A percentile compares a stretch with the other conserved stretches of the same genome.
Evolutionary conservation across 345 rosid species (phyloP).

Genomic region (Geranium rotundifolium): DNA sequence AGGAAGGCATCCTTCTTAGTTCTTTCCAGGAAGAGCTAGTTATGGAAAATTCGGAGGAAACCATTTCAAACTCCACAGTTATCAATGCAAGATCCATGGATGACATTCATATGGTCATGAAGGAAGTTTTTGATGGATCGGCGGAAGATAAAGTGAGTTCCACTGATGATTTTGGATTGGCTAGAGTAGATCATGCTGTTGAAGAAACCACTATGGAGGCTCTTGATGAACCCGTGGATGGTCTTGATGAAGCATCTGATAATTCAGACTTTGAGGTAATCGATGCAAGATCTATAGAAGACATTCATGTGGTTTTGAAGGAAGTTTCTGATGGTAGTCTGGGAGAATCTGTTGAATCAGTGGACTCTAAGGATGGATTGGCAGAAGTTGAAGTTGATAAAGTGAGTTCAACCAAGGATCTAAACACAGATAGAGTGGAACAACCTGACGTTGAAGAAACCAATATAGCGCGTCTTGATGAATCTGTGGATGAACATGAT

Average conservation of each 20-base stretch:
- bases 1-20: constrained; percentile 45
- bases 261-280: constrained; percentile 21
- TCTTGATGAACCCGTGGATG: too few relatives aligned
- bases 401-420: too few relatives aligned
- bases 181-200: too few relatives aligned
- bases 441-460: too few relatives aligned
- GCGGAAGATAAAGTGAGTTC: too few relatives aligned
- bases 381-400: too few relatives aligned
- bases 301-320: constrained; percentile 20
- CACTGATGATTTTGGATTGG: too few relatives aligned
- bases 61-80: constrained; percentile 18
- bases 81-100: constrained; percentile 38
- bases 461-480: too few relatives aligned
- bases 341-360: constrained; percentile 10
- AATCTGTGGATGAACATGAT: neutral
- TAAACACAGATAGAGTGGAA: too few relatives aligned
- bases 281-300: constrained; percentile 38
- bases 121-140: constrained; percentile 18
- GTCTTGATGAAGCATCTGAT: too few relatives aligned
- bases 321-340: constrained; percentile 17
- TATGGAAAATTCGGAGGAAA: constrained; percentile 4
- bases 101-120: constrained; percentile 21
- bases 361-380: neutral
- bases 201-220: too few relatives aligned
- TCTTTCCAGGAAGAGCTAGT: neutral